Base-by-base conservation (phyloP, 768 basidiomycete species). In the Trametes cubensis region DNA sequence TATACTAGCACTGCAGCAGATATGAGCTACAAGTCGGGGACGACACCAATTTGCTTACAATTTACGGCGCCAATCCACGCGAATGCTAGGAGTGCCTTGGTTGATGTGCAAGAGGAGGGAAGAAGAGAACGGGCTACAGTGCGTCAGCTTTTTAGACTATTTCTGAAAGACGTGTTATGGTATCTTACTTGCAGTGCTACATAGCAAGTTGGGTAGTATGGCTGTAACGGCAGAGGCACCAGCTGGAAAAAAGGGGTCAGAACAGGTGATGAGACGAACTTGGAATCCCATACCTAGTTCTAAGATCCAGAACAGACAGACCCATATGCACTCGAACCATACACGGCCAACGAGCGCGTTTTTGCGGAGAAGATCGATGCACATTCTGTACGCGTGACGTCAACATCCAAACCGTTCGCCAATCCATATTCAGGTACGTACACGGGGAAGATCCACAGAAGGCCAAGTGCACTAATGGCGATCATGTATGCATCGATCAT, bases 311-410 rank as follows among this genome's bases (percentile, higher is more conserved):
- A 86, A 85, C 6, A 85, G 18, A 1, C 76, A 75, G 39, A 85
- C 74, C 89, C 88, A 91, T 23, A 73, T 49, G 65, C 81, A 82
- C 70, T 92, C 90, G 64, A 90, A 87, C 86, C 87, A 89, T 17
- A 90, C 83, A n/a, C 79, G 81, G 23, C 81, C 80, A 21, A 84
- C 79, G 46, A 87, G 70, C 7, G 82, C 73, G 70, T 81, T 75
- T 62, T 75, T 78, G 20, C 79, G 78, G 23, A 82, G 67, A 39
- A 90, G 71, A 71, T 90, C 88, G 41, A 84, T 71, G 63, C 87
- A 86, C 47, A 82, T 79, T 69, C 83, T 84, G 50, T 57, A n/a
- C 52, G 18, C 48, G 58, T 20, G 55, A 52, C 39, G 26, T 53
- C 20, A 44, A 30, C 2, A 6, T 49, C 46, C 34, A 10, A 34